A percentile compares a stretch with the other conserved stretches of the same genome.
These are phyloP conservation scores for Penicillium cosmopolitanum DNA, from an alignment of 495 filamentous ascomycete species.

Conservation along the genomic window DNA sequence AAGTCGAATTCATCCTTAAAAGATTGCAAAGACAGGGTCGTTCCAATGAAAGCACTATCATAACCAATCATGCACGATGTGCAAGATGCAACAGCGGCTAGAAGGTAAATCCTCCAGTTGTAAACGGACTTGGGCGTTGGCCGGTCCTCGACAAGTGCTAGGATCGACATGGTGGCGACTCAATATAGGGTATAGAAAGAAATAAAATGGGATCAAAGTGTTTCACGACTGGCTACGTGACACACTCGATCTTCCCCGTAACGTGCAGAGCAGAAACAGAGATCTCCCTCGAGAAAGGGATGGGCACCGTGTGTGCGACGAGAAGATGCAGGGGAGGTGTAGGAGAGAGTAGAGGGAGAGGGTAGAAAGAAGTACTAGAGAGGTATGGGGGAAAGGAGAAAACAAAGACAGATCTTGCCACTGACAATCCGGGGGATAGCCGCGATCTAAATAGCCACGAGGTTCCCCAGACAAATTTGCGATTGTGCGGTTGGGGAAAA, in stretches of 20 bases:
- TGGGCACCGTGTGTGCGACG: conserved; percentile 1
- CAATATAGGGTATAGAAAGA: conserved; percentile 1
- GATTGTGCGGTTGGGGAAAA: conserved; percentile 12
- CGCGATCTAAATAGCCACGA: conserved; percentile 30
- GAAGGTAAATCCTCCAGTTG: conserved; percentile 75
- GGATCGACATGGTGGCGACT: conserved; percentile 55
- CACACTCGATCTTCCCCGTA: conserved; percentile 9
- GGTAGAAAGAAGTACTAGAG: not conserved
- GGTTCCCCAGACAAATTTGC: conserved; percentile 18
- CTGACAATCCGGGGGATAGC: conserved; percentile 12
- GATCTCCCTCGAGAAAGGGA: conserved; percentile 8
- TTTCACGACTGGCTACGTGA: not conserved
- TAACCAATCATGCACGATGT: conserved; percentile 78
- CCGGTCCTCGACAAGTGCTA: conserved; percentile 67
- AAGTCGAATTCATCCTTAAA: conserved; percentile 67
- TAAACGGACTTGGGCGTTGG: conserved; percentile 71
- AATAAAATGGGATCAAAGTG: not conserved
- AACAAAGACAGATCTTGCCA: conserved; percentile 11
- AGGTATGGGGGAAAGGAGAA: conserved; percentile 5
- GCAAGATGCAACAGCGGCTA: conserved; percentile 69
- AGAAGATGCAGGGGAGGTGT: conserved; percentile 1
- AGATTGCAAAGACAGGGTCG: conserved; percentile 65
- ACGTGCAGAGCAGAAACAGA: conserved; percentile 17
- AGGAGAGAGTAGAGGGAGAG: not conserved
- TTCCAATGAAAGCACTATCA: conserved; percentile 74